These are phyloP conservation scores for Aspergillus ochraceoroseus DNA, from an alignment of 2,329 filamentous ascomycete genomes.

Conservation along the genomic window DNA sequence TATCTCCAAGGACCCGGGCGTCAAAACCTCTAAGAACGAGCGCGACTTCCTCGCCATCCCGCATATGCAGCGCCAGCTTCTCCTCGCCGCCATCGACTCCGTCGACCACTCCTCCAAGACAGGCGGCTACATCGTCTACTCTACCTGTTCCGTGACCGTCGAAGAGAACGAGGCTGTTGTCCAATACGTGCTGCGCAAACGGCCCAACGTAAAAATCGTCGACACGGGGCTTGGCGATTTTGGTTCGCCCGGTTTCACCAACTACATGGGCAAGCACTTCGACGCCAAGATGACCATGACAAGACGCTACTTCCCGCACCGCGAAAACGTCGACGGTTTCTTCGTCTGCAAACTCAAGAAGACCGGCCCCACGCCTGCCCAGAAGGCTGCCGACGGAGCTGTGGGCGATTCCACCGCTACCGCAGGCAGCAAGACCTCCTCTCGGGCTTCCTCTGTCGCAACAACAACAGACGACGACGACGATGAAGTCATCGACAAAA, in stretches of 20 bases:
- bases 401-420: conserved; percentile 29
- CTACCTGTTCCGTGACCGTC: conserved; percentile 88
- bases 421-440: conserved; percentile 18
- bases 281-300: conserved; percentile 78
- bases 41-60: conserved; percentile 90
- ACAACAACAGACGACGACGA: conserved; percentile 38
- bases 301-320: conserved; percentile 80
- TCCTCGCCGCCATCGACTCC: conserved; percentile 90
- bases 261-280: conserved; percentile 87
- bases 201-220: conserved; percentile 90
- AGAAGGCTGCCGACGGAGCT: conserved; percentile 18
- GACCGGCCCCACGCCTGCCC: conserved; percentile 64
- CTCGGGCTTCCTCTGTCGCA: conserved; percentile 23
- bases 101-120: conserved; percentile 88
- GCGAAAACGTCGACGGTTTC: conserved; percentile 96
- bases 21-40: conserved; percentile 98
- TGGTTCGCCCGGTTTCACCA: conserved; percentile 86
- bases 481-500: conserved; percentile 58
- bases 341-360: conserved; percentile 98
- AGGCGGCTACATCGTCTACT: conserved; percentile 93
- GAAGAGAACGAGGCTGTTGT: conserved; percentile 94
- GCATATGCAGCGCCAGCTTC: conserved; percentile 89
- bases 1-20: conserved; percentile 91
- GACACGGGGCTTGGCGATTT: conserved; percentile 79
- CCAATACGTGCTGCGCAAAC: conserved; percentile 83